Conservation (phyloP, 257 asterid genomes). For the Solanum pinnatisectum region DNA sequence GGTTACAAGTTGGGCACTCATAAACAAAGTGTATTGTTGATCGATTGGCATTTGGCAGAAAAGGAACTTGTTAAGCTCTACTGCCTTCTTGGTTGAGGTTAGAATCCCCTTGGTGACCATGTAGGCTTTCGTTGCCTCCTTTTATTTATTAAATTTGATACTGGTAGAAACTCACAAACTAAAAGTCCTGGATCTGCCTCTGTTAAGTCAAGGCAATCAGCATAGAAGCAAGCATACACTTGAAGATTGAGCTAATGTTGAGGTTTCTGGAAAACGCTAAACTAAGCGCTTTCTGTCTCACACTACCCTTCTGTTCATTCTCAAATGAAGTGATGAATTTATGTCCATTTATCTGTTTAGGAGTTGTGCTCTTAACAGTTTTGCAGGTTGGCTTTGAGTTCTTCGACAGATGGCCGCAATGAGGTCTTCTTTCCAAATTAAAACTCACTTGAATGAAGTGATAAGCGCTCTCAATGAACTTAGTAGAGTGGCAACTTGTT, state of each 20-base stretch:
- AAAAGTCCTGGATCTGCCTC: not conserved
- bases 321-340: not conserved
- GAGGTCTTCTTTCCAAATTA: not conserved
- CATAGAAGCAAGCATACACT: not conserved
- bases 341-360: not conserved
- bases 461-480: not conserved
- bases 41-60: not conserved
- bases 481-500: not conserved
- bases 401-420: not conserved
- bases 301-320: not conserved
- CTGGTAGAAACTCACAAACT: not conserved
- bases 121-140: not conserved
- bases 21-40: not conserved
- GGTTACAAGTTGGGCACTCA: not conserved
- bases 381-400: not conserved
- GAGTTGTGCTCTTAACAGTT: not conserved
- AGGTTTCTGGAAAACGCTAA: not conserved
- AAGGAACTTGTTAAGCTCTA: not conserved
- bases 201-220: not conserved
- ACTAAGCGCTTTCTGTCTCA: not conserved
- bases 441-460: not conserved
- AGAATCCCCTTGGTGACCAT: not conserved
- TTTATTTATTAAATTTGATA: too few relatives aligned
- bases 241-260: not conserved
- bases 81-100: not conserved